Evolutionary conservation across 176 grass and related monocot genomes (phyloP).

Genomic region (Eremochloa ophiuroides): DNA sequence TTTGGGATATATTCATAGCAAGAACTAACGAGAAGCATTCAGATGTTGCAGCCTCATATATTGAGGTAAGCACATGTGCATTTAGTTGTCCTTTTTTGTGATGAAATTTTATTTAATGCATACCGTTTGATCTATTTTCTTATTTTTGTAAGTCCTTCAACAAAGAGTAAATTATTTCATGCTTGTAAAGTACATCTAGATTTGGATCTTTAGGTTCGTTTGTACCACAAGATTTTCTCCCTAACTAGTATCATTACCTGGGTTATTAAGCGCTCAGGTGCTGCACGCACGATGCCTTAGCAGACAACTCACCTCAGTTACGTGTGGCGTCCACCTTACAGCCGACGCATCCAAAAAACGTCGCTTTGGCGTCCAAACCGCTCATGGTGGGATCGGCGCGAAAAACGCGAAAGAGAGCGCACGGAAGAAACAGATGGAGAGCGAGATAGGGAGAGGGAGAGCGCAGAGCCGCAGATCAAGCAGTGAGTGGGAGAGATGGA

Average conservation of each 20-base stretch:
- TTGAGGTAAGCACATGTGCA: conserved; percentile 52
- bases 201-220: not conserved
- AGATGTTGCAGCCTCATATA: conserved; percentile 94
- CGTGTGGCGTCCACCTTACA: too few relatives aligned
- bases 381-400: too few relatives aligned
- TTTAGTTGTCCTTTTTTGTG: not conserved
- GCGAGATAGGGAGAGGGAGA: too few relatives aligned
- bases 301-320: too few relatives aligned
- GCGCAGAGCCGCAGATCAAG: too few relatives aligned
- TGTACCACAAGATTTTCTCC: not conserved
- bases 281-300: too few relatives aligned
- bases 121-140: not conserved
- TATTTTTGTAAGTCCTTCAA: not conserved
- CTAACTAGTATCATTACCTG: not conserved
- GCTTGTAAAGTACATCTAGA: not conserved
- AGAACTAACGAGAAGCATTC: conserved; percentile 99
- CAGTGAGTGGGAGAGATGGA: too few relatives aligned
- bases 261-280: too few relatives aligned
- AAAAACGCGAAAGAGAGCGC: too few relatives aligned
- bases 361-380: too few relatives aligned
- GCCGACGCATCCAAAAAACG: too few relatives aligned
- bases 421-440: too few relatives aligned
- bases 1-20: conserved; percentile 99
- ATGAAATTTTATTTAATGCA: not conserved
- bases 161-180: not conserved